A percentile compares a stretch with the other conserved stretches of the same genome.
Evolutionary conservation across 2,329 filamentous ascomycete genomes (phyloP).

Genomic region (Monosporascus sp.): DNA sequence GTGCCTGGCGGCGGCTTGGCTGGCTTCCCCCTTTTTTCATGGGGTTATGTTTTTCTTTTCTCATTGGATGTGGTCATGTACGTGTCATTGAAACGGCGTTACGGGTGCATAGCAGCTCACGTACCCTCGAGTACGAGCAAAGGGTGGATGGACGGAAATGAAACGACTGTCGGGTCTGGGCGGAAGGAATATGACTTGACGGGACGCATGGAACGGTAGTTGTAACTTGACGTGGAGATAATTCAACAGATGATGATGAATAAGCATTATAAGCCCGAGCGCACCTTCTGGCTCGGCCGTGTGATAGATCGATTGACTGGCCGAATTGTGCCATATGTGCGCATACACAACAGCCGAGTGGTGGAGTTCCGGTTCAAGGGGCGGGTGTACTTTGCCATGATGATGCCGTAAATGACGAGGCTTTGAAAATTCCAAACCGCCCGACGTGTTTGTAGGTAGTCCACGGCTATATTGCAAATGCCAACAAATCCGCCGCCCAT

Average conservation of each 20-base stretch:
- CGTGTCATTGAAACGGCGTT: conserved; percentile 3
- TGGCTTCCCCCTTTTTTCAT: not conserved
- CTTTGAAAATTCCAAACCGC: too few species aligned
- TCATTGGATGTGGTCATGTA: not conserved
- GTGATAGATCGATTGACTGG: too few species aligned
- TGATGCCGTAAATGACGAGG: too few species aligned
- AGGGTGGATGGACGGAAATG: not conserved
- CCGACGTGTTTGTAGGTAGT: too few species aligned
- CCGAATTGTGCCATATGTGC: too few species aligned
- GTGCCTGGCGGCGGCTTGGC: not conserved
- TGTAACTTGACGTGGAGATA: conserved; percentile 4
- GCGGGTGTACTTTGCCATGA: too few species aligned
- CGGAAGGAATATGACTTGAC: not conserved
- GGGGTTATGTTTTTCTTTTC: not conserved
- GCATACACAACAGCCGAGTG: too few species aligned
- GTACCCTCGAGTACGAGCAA: not conserved
- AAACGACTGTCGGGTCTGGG: not conserved
- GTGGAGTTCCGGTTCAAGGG: too few species aligned
- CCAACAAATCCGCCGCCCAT: too few species aligned
- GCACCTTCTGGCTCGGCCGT: too few species aligned
- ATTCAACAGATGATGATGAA: conserved; percentile 15
- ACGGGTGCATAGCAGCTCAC: not conserved
- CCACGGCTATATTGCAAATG: too few species aligned
- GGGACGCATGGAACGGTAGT: conserved; percentile 6
- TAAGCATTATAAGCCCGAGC: not conserved